phyloP scores from a whole-genome alignment of 2,329 filamentous ascomycete genomes.

The Botrytis paeoniae region DNA sequence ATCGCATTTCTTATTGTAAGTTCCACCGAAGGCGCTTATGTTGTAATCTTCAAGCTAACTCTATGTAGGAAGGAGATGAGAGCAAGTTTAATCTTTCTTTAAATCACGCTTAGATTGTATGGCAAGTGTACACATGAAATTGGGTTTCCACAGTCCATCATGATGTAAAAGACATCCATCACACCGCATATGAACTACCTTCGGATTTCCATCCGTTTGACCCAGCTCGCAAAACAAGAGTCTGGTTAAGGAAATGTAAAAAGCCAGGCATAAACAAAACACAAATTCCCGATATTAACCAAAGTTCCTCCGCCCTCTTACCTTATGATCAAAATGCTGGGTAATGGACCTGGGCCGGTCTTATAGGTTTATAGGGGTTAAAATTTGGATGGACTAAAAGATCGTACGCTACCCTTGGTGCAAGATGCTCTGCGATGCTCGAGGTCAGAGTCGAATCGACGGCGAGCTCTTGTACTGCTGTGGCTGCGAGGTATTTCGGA shows the following conservation, averaged over 20 bases:
- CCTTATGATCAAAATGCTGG: background rate
- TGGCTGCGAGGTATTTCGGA: background rate
- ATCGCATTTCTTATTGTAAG: background rate
- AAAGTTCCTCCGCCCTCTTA: background rate
- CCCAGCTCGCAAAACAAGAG: background rate
- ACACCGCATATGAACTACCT: background rate
- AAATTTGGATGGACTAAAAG: background rate
- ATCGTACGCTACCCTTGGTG: background rate
- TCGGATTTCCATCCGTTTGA: background rate
- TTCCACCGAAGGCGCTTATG: background rate
- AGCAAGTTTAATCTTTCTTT: background rate
- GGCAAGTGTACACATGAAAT: background rate
- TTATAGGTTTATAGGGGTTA: background rate
- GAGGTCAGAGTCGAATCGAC: background rate
- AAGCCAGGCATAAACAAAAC: background rate
- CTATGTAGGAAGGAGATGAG: background rate
- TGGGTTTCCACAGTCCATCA: background rate
- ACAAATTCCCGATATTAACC: background rate
- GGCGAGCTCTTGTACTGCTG: background rate
- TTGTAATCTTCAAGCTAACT: background rate
- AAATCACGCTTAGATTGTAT: background rate
- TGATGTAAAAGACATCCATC: background rate
- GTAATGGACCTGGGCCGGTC: background rate
- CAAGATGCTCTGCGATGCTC: background rate
- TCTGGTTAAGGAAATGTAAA: background rate